A percentile compares a stretch with the other conserved stretches of the same genome.
phyloP scores from a whole-genome alignment of 208 protist genomes.

The Trichomonas vaginalis region DNA sequence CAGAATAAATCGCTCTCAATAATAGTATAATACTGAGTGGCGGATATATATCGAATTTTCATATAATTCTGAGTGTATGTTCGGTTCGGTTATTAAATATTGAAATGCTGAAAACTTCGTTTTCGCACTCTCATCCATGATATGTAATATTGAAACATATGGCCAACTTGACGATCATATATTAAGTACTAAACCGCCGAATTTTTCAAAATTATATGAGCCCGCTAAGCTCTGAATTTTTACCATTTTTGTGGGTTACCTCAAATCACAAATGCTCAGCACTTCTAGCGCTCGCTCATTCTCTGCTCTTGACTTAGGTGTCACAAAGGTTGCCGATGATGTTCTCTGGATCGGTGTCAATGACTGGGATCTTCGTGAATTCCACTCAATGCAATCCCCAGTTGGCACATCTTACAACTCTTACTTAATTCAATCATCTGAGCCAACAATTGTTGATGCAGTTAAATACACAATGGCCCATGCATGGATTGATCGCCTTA shows the following conservation, averaged over 20 bases:
- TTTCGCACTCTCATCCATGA: too few species aligned
- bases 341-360: neutral
- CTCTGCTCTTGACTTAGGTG: neutral
- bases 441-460: neutral
- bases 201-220: neutral
- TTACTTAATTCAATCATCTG: neutral
- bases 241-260: neutral
- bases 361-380: neutral
- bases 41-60: too few species aligned
- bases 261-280: neutral
- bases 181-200: too few species aligned
- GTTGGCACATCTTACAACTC: neutral
- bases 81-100: too few species aligned
- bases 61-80: too few species aligned
- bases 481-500: neutral
- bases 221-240: neutral
- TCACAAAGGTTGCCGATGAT: neutral
- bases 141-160: too few species aligned
- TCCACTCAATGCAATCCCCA: conserved; percentile 3
- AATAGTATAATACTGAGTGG: too few species aligned
- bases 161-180: too few species aligned
- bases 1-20: too few species aligned
- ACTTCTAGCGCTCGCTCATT: neutral
- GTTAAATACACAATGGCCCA: neutral
- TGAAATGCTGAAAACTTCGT: too few species aligned